Evolutionary conservation across 345 rosid genomes (phyloP).

Genomic region (Eutrema heterophyllum): DNA sequence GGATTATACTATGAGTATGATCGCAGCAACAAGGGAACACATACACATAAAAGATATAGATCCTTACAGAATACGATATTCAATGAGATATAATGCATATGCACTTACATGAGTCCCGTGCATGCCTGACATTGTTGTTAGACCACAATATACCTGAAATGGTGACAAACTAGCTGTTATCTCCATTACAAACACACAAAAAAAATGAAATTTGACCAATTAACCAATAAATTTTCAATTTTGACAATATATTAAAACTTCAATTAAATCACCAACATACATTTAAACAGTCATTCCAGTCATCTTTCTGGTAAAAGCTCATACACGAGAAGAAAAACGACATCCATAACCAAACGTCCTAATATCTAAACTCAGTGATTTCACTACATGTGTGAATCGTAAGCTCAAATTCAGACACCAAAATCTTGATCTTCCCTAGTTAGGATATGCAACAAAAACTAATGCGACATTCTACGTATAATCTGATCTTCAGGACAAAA

Average conservation of each 20-base stretch:
- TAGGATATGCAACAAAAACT: not conserved
- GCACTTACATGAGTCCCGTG: conserved; percentile 31
- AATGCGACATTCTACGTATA: not conserved
- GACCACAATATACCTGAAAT: conserved; percentile 9
- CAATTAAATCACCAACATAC: not conserved
- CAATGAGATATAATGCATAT: not conserved
- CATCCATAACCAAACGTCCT: not conserved
- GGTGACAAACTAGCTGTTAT: conserved; percentile 4
- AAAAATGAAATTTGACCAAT: not conserved
- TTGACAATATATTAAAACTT: not conserved
- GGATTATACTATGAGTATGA: not conserved
- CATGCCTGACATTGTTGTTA: conserved; percentile 26
- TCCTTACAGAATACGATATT: not conserved
- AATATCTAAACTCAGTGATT: not conserved
- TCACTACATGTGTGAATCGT: not conserved
- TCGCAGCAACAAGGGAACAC: not conserved
- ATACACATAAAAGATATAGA: not conserved
- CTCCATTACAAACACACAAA: not conserved
- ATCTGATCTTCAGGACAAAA: not conserved
- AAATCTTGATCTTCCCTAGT: not conserved
- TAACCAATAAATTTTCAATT: not conserved
- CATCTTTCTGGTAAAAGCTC: not conserved
- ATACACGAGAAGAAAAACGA: not conserved
- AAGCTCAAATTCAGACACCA: not conserved
- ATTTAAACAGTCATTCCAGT: not conserved